phyloP scores from a whole-genome alignment of 2,329 filamentous ascomycete genomes.

The Curvularia eragrostidis region DNA sequence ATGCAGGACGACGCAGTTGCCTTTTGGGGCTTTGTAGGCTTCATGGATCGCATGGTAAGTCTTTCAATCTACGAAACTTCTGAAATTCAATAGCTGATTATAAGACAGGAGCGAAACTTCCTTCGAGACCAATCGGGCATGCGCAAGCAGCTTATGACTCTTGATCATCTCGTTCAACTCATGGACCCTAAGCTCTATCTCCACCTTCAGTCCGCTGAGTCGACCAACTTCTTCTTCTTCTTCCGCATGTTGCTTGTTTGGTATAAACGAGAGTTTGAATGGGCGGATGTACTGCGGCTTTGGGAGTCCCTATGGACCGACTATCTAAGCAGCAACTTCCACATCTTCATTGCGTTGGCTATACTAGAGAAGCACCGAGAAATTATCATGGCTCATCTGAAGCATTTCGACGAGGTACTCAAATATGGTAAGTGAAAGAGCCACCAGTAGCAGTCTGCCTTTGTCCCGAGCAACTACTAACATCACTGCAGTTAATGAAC shows the following conservation, averaged over 20 bases:
- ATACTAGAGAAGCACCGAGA: slow-evolving; percentile 96
- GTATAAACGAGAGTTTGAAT: slow-evolving; percentile 97
- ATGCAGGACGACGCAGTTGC: slow-evolving; percentile 96
- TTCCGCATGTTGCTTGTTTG: slow-evolving; percentile 98
- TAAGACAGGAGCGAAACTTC: slow-evolving; percentile 80
- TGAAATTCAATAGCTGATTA: slow-evolving; percentile 13
- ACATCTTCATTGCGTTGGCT: slow-evolving; percentile 90
- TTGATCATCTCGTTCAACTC: slow-evolving; percentile 94
- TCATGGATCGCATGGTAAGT: slow-evolving; percentile 89
- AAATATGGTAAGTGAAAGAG: slow-evolving; percentile 77
- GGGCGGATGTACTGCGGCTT: slow-evolving; percentile 81
- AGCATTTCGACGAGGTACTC: slow-evolving; percentile 94
- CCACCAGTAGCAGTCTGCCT: not conserved
- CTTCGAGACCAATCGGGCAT: slow-evolving; percentile 95
- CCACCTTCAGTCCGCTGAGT: slow-evolving; percentile 87
- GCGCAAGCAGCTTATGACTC: slow-evolving; percentile 85
- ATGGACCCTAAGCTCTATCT: slow-evolving; percentile 95
- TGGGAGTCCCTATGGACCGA: slow-evolving; percentile 98
- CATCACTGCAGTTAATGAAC: slow-evolving; percentile 77
- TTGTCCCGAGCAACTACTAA: slow-evolving; percentile 14
- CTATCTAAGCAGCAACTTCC: slow-evolving; percentile 85
- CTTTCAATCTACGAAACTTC: too few species aligned
- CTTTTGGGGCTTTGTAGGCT: slow-evolving; percentile 94
- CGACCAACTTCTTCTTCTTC: slow-evolving; percentile 99
- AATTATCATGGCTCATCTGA: slow-evolving; percentile 92